Base-by-base conservation (phyloP, 2,329 filamentous ascomycete species). In the Penicillium capsulatum region DNA sequence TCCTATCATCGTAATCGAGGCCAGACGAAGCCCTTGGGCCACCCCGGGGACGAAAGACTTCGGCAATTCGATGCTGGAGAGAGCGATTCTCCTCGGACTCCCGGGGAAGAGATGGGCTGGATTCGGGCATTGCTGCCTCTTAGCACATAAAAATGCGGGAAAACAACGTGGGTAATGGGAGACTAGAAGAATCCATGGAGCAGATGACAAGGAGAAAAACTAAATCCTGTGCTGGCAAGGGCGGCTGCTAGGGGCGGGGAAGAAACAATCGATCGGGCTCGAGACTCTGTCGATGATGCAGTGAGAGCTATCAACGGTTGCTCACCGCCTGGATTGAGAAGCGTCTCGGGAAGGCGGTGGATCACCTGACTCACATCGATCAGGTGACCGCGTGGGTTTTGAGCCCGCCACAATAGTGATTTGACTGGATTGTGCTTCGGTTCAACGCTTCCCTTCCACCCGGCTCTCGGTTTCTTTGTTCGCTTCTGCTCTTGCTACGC, bases 391-490 rank as follows among this genome's bases (percentile, higher is more conserved):
- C 60, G 61, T 63, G 61, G 61, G 59, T 63, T 64, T 64, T 63
- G 60, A 57, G 55, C 38, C 60, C 58, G 58, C 58, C 60, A 63
- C 60, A 63, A 63, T 36, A 58, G 58, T 42, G 58, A 61, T 57
- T 59, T 59, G 49, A 57, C 34, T 48, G 39, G 44, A 59, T 55
- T 60, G 53, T 58, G 55, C 51, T 51, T 46, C 42, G 45, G 48
- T 51, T 47, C 46, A 47, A 51, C 48, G 49, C 26, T 28, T 48
- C 42, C 40, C 42, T 45, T 28, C 34, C 31, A 35, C 39, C 20
- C 32, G 33, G 33, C 36, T 34, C 36, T 29, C 24, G 15, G 32
- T 36, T 24, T 36, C 36, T 51, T 41, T 16, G 34, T 42, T 39
- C 41, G 40, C 41, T 47, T 31, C 32, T 40, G 41, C 45, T 38